Conservation (phyloP, 2,329 filamentous ascomycete species). For the Epicoccum nigrum region DNA sequence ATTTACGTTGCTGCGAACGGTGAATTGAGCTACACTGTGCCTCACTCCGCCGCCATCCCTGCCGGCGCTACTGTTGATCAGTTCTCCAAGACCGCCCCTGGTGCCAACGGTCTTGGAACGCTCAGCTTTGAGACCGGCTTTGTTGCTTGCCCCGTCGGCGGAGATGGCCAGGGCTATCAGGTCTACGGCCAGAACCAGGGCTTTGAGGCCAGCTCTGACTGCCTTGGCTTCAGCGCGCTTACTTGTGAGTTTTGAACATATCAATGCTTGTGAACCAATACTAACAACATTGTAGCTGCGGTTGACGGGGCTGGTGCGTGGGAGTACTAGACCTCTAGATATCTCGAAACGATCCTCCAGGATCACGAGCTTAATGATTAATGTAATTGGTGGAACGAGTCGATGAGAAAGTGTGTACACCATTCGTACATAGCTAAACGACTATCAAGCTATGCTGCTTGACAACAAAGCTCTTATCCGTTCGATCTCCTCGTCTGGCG, state of each 20-base stretch:
- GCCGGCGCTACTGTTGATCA: conserved; percentile 57
- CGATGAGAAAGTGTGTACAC: not conserved
- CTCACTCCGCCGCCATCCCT: conserved; percentile 62
- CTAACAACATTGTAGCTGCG: conserved; percentile 27
- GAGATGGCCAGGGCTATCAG: conserved; percentile 35
- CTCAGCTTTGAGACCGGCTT: conserved; percentile 41
- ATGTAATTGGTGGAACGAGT: conserved; percentile 6
- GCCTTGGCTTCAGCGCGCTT: conserved; percentile 46
- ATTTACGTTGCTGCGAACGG: conserved; percentile 64
- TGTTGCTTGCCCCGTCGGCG: conserved; percentile 40
- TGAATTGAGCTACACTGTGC: conserved; percentile 60
- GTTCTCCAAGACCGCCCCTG: conserved; percentile 48
- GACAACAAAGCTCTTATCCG: conserved; percentile 34
- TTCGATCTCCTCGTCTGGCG: conserved; percentile 34
- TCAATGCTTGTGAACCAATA: not conserved
- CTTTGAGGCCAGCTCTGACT: conserved; percentile 29
- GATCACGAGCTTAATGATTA: conserved; percentile 13
- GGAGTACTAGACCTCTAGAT: conserved; percentile 40
- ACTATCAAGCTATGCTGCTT: conserved; percentile 22
- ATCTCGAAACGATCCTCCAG: conserved; percentile 5
- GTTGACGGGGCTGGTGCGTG: conserved; percentile 39
- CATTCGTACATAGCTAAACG: conserved; percentile 6
- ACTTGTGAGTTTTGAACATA: conserved; percentile 32
- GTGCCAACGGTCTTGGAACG: conserved; percentile 31
- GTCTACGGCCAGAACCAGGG: conserved; percentile 39